Evolutionary conservation across 2,329 filamentous ascomycete species (phyloP).

Genomic region (Trichoderma koningiopsis): DNA sequence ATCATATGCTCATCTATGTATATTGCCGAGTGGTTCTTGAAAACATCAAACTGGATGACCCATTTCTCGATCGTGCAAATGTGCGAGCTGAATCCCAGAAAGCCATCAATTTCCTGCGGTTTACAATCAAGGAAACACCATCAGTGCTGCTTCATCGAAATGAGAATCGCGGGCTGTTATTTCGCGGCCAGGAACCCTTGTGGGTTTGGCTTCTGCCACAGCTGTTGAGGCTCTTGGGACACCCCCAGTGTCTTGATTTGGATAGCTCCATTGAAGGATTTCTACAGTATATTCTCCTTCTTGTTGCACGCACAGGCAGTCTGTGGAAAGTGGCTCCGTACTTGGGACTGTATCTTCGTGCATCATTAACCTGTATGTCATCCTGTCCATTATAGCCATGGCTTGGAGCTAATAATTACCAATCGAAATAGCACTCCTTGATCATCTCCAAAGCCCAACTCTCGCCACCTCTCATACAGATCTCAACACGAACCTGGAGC

Average conservation of each 20-base stretch:
- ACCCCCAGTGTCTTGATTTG: slow-evolving; percentile 50
- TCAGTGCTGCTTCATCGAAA: slow-evolving; percentile 59
- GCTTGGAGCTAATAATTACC: background rate
- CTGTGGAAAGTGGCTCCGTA: slow-evolving; percentile 53
- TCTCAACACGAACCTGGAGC: slow-evolving; percentile 33
- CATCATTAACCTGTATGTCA: slow-evolving; percentile 49
- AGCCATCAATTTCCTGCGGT: slow-evolving; percentile 75
- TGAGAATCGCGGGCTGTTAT: slow-evolving; percentile 47
- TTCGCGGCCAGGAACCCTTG: slow-evolving; percentile 61
- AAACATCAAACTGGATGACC: slow-evolving; percentile 66
- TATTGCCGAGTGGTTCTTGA: slow-evolving; percentile 79
- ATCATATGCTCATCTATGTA: slow-evolving; percentile 83
- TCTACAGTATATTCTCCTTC: slow-evolving; percentile 51
- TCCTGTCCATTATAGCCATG: background rate
- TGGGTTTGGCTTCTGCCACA: slow-evolving; percentile 67
- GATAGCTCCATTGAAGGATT: slow-evolving; percentile 56
- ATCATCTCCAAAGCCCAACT: slow-evolving; percentile 40
- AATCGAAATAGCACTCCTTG: slow-evolving; percentile 36
- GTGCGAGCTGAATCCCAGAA: slow-evolving; percentile 64
- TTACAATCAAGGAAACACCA: slow-evolving; percentile 75
- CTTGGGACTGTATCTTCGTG: slow-evolving; percentile 52
- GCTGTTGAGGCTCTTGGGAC: slow-evolving; percentile 59
- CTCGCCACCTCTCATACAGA: slow-evolving; percentile 35
- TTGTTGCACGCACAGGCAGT: slow-evolving; percentile 46
- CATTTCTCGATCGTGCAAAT: slow-evolving; percentile 61